phyloP scores from a whole-genome alignment of 345 rosid species.

The Brassica cretica region DNA sequence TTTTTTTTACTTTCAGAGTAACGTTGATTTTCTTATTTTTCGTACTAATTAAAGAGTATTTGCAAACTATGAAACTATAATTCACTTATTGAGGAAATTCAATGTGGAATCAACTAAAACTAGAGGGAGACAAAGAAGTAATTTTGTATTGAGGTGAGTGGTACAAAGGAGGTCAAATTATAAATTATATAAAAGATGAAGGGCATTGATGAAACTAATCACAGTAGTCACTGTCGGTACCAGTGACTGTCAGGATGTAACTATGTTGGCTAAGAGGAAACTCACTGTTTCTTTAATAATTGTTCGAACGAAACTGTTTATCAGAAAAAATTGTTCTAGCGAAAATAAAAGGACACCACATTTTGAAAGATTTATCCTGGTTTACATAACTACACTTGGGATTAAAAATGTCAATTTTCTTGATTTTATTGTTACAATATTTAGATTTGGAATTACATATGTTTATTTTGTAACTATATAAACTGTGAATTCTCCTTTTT shows the following conservation, averaged over 20 bases:
- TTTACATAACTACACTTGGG: too few species aligned
- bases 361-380: too few species aligned
- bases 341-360: too few species aligned
- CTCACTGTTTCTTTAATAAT: conserved; percentile 34
- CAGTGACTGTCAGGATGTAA: conserved; percentile 35
- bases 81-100: too few species aligned
- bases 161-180: not conserved
- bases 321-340: too few species aligned
- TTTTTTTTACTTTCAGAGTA: not conserved
- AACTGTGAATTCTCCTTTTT: not conserved
- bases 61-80: too few species aligned
- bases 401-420: too few species aligned
- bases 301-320: not conserved
- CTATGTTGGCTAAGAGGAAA: conserved; percentile 44
- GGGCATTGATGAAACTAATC: conserved; percentile 20
- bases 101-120: too few species aligned
- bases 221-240: conserved; percentile 36
- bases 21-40: not conserved
- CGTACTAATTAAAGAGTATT: not conserved
- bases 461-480: not conserved
- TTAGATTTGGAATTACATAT: too few species aligned
- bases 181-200: not conserved
- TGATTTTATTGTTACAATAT: too few species aligned
- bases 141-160: too few species aligned
- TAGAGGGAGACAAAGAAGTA: too few species aligned